Evolutionary conservation across 169 alveolate species (phyloP).

Genomic region (Plasmodium gonderi): DNA sequence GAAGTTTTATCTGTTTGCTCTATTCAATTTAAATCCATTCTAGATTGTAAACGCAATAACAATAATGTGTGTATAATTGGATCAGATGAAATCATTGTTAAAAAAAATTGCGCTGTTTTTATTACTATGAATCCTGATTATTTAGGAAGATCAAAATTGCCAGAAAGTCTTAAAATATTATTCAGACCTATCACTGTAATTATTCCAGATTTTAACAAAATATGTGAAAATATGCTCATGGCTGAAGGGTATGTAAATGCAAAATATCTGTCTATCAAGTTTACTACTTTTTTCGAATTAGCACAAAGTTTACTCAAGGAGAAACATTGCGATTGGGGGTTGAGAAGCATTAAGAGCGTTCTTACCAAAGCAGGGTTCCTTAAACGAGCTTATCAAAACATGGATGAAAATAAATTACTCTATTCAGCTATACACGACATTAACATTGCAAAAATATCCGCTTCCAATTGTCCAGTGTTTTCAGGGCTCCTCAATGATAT

Average conservation of each 20-base stretch:
- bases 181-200: slow-evolving; percentile 97
- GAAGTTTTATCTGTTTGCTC: slow-evolving; percentile 97
- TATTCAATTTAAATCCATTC: slow-evolving; percentile 96
- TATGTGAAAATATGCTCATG: slow-evolving; percentile 97
- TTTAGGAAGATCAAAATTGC: slow-evolving; percentile 96
- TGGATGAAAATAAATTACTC: slow-evolving; percentile 92
- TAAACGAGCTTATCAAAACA: slow-evolving; percentile 94
- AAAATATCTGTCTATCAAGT: slow-evolving; percentile 92
- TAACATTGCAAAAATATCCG: slow-evolving; percentile 84
- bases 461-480: slow-evolving; percentile 75
- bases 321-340: slow-evolving; percentile 97
- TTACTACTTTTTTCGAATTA: slow-evolving; percentile 93
- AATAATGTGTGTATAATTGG: slow-evolving; percentile 92
- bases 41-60: slow-evolving; percentile 92
- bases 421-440: slow-evolving; percentile 84
- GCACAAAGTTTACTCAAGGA: slow-evolving; percentile 93
- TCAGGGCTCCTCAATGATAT: slow-evolving; percentile 93
- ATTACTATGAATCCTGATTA: slow-evolving; percentile 97
- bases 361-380: slow-evolving; percentile 97
- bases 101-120: slow-evolving; percentile 96
- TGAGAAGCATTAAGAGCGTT: slow-evolving; percentile 96
- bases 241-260: slow-evolving; percentile 98
- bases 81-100: slow-evolving; percentile 93
- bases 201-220: slow-evolving; percentile 96
- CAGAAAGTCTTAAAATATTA: slow-evolving; percentile 95